Conservation (phyloP, 2,329 filamentous ascomycete species). For the Microcyclospora tardicrescens region DNA sequence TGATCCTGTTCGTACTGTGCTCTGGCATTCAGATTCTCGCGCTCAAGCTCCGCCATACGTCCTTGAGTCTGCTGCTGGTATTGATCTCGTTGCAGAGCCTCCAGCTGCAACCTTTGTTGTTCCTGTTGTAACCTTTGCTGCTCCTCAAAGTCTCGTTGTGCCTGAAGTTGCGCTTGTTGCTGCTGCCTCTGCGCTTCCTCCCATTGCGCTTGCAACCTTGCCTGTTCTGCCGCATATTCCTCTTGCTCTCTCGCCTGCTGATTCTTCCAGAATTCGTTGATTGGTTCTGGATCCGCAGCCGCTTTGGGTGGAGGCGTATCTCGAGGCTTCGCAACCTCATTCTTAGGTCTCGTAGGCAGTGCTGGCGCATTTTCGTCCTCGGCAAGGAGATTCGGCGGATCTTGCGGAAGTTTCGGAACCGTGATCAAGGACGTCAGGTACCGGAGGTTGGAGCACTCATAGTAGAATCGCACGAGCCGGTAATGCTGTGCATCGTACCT, state of each 20-base stretch:
- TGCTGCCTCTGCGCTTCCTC: slow-evolving; percentile 69
- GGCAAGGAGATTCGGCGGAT: slow-evolving; percentile 75
- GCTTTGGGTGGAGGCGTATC: slow-evolving; percentile 54
- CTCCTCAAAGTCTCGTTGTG: slow-evolving; percentile 91
- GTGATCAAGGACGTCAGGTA: slow-evolving; percentile 95
- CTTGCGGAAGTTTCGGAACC: slow-evolving; percentile 87
- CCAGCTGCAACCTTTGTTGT: slow-evolving; percentile 80
- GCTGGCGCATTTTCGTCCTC: slow-evolving; percentile 70
- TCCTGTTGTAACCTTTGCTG: slow-evolving; percentile 79
- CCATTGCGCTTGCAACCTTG: slow-evolving; percentile 74
- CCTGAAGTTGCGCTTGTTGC: slow-evolving; percentile 68
- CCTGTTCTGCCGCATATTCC: slow-evolving; percentile 90
- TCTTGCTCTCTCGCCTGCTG: slow-evolving; percentile 84
- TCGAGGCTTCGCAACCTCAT: slow-evolving; percentile 53
- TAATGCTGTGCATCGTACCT: slow-evolving; percentile 95
- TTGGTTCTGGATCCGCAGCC: slow-evolving; percentile 76
- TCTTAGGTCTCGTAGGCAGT: slow-evolving; percentile 60
- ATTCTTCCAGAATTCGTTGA: slow-evolving; percentile 95
- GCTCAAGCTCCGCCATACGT: slow-evolving; percentile 86
- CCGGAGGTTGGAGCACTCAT: slow-evolving; percentile 94
- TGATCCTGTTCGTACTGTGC: slow-evolving; percentile 97
- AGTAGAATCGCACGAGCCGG: slow-evolving; percentile 93
- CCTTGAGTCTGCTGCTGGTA: slow-evolving; percentile 90
- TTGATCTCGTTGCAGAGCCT: slow-evolving; percentile 78
- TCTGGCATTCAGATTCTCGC: slow-evolving; percentile 84